Conservation (phyloP, 768 basidiomycete genomes). For the Tylopilus vinaceipallidus region DNA sequence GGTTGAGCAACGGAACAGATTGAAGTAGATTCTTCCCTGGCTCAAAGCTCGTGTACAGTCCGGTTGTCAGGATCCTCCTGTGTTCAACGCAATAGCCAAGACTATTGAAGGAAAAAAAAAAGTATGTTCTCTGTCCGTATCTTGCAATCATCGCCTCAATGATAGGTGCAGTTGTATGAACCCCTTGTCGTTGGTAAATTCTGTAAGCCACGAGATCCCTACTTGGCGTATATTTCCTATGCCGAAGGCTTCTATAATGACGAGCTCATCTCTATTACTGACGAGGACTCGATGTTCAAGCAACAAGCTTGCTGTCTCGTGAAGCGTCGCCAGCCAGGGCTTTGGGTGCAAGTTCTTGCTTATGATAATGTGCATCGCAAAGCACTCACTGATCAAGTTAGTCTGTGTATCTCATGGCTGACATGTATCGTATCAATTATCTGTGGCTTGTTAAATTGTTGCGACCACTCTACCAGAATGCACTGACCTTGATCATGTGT, state of each 20-base stretch:
- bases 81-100: constrained; percentile 98
- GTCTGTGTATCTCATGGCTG: constrained; percentile 8
- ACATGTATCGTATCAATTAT: background rate
- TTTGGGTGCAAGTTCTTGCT: constrained; percentile 94
- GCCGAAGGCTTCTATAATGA: constrained; percentile 99
- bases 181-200: constrained; percentile 97
- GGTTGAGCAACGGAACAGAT: constrained; percentile 92
- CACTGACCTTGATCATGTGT: constrained; percentile 98
- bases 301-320: constrained; percentile 98
- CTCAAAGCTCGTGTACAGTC: constrained; percentile 89
- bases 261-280: constrained; percentile 94
- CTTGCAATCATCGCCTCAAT: constrained; percentile 1
- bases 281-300: constrained; percentile 99
- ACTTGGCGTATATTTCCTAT: constrained; percentile 98
- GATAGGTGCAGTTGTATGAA: constrained; percentile 74
- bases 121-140: constrained; percentile 43
- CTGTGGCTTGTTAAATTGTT: constrained; percentile 57
- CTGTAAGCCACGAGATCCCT: constrained; percentile 98
- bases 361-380: constrained; percentile 90
- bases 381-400: constrained; percentile 87
- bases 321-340: constrained; percentile 90
- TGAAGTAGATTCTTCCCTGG: constrained; percentile 98
- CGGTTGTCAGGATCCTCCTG: constrained; percentile 90
- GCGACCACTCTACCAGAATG: constrained; percentile 95
- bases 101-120: constrained; percentile 99